Evolutionary conservation across 2,329 filamentous ascomycete species (phyloP).

Genomic region (Alternaria sp.): DNA sequence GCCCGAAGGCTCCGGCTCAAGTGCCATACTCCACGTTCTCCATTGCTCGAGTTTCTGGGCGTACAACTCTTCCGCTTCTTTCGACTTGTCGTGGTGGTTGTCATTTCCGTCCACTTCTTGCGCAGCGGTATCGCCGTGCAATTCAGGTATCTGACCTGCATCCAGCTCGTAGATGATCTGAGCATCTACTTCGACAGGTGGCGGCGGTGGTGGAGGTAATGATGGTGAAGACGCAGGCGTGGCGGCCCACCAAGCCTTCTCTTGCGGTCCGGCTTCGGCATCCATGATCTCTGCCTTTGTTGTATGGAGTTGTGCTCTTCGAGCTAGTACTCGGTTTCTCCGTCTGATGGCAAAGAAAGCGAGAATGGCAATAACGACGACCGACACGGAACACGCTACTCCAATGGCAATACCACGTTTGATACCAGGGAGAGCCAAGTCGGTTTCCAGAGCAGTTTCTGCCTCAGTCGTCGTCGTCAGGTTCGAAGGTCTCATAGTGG

Average conservation of each 20-base stretch:
- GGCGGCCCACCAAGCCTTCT: slow-evolving; percentile 20
- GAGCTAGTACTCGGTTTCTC: slow-evolving; percentile 21
- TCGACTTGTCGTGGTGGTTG: not conserved
- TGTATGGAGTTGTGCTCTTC: slow-evolving; percentile 1
- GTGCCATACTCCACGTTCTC: slow-evolving; percentile 16
- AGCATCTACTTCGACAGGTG: slow-evolving; percentile 33
- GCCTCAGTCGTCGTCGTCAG: slow-evolving; percentile 1
- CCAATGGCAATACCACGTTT: slow-evolving; percentile 43
- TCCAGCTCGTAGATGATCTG: slow-evolving; percentile 33
- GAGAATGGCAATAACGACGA: slow-evolving; percentile 34
- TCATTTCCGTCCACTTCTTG: slow-evolving; percentile 26
- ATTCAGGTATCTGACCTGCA: slow-evolving; percentile 29
- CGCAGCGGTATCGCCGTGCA: slow-evolving; percentile 24
- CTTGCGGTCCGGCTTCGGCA: slow-evolving; percentile 21
- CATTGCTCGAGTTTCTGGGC: slow-evolving; percentile 17
- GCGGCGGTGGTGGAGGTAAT: slow-evolving; percentile 4
- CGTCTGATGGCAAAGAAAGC: slow-evolving; percentile 33
- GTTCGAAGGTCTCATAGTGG: not conserved
- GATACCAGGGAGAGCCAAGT: slow-evolving; percentile 35
- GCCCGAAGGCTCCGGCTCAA: not conserved
- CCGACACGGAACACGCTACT: slow-evolving; percentile 32
- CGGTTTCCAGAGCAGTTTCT: slow-evolving; percentile 8
- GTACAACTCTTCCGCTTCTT: slow-evolving; percentile 21
- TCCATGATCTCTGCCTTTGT: slow-evolving; percentile 11
- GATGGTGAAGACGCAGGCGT: not conserved